These are phyloP conservation scores for Trichoderma gamsii DNA, from an alignment of 495 filamentous ascomycete species.

Conservation along the genomic window DNA sequence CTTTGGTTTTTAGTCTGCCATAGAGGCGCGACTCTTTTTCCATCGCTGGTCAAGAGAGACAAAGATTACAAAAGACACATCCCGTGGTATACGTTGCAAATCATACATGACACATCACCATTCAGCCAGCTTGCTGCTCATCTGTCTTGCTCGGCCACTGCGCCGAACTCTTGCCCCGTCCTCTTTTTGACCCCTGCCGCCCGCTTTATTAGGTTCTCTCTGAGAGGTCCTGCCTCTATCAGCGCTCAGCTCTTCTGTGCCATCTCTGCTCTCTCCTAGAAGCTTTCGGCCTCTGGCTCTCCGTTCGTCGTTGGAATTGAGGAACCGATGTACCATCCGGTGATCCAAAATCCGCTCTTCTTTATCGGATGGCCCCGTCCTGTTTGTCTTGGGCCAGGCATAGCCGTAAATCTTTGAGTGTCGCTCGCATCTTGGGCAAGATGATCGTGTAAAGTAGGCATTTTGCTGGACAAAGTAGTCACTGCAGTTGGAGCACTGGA, in stretches of 20 bases:
- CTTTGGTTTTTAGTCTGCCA: too few species aligned
- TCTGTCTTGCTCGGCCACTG: constrained; percentile 27
- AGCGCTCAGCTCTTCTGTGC: not conserved
- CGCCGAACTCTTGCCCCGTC: constrained; percentile 22
- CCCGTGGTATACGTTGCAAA: not conserved
- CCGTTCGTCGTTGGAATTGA: constrained; percentile 60
- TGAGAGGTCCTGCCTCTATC: constrained; percentile 9
- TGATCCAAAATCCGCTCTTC: constrained; percentile 75
- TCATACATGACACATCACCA: constrained; percentile 3
- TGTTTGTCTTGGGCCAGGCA: constrained; percentile 91
- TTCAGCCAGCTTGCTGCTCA: constrained; percentile 23
- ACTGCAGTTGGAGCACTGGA: constrained; percentile 77
- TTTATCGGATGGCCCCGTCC: constrained; percentile 60
- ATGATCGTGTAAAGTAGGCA: constrained; percentile 74
- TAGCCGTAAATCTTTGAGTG: constrained; percentile 95
- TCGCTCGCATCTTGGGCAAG: constrained; percentile 87
- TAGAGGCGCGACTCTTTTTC: too few species aligned
- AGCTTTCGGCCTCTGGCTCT: constrained; percentile 41
- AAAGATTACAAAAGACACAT: not conserved
- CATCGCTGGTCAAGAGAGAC: not conserved
- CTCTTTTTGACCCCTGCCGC: not conserved
- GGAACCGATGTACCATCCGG: constrained; percentile 62
- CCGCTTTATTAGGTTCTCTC: constrained; percentile 2
- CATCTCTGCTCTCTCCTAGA: constrained; percentile 21
- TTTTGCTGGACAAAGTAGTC: constrained; percentile 78